Conservation (phyloP, 2,329 filamentous ascomycete species). For the Colletotrichum truncatum region DNA sequence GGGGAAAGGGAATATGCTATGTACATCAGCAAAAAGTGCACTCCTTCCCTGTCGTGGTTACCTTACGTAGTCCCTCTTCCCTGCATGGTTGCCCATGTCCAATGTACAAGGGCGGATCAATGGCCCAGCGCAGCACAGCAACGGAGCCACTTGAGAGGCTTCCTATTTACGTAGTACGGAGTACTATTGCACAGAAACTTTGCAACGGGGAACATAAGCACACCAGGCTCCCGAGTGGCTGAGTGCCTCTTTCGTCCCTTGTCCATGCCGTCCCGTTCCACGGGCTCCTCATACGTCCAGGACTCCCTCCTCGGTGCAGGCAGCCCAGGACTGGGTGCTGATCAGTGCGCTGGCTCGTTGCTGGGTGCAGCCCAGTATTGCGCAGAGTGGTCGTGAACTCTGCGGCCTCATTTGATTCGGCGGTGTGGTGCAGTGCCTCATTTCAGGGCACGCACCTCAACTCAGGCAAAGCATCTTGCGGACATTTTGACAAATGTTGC, state of each 20-base stretch:
- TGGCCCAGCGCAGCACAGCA: not conserved
- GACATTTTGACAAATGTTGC: too few relatives aligned
- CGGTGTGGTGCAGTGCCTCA: not conserved
- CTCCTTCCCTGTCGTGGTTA: not conserved
- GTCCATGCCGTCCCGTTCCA: constrained; percentile 4
- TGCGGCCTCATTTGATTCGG: not conserved
- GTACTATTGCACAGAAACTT: too few relatives aligned
- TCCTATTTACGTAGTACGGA: not conserved
- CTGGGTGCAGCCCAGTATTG: not conserved
- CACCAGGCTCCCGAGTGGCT: not conserved
- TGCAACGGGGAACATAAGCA: not conserved
- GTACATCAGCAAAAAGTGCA: constrained; percentile 1
- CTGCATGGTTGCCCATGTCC: not conserved
- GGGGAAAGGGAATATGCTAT: not conserved
- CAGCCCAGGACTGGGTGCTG: not conserved
- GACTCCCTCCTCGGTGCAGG: constrained; percentile 4
- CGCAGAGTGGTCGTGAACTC: not conserved
- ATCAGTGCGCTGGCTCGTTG: constrained; percentile 21
- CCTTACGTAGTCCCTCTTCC: not conserved
- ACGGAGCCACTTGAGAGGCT: not conserved
- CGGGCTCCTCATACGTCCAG: not conserved
- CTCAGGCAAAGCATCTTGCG: not conserved
- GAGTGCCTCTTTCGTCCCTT: not conserved
- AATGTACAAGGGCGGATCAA: not conserved
- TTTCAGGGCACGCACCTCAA: not conserved